Base-by-base conservation (phyloP, 2,329 filamentous ascomycete species). In the Xylaria sp. region DNA sequence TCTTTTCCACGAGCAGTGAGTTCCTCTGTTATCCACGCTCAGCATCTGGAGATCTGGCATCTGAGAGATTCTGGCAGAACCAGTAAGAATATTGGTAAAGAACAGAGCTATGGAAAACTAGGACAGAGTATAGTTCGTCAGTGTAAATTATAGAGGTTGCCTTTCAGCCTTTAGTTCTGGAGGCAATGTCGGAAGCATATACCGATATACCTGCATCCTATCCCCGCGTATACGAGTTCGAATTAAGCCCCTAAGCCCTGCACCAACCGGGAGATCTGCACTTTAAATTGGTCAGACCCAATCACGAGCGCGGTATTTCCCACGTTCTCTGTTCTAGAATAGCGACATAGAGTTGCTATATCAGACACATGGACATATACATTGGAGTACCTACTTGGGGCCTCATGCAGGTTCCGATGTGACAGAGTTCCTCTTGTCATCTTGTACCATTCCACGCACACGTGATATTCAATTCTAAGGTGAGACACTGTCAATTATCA, bases 271-370 rank as follows among this genome's bases (percentile, higher is more conserved):
- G 55, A 47, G 53, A 45, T 54, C 61, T 67, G 56, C 62, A 65
- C 25, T 45, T 17, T 15, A 11, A n/a, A 33, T 29, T 22, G 29
- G 25, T 54, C 29, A 38, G 25, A 42, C n/a, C 67, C 67, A 69
- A 69, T 69, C 65, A 61, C 11, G 15, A 55, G 36, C 36, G 47
- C 17, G 13, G 22, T 25, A 59, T 58, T 67, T 31, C 65, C 61
- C 67, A 69, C 67, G 67, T 69, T 55, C 36, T 54, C 44, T 42
- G 38, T 50, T 51, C 20, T 20, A 53, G 50, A 61, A 45, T 3
- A 17, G n/a, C n/a, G 15, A 20, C 31, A 13, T 36, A 55, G 13
- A 5, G 36, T 29, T 33, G 25, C 44, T 47, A 36, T 45, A 50
- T 56, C 57, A 49, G 58, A 54, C 39, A 22, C 45, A 44, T 20